Base-by-base conservation (phyloP, 1,284 basidiomycete species). In the Baeospora myosura region DNA sequence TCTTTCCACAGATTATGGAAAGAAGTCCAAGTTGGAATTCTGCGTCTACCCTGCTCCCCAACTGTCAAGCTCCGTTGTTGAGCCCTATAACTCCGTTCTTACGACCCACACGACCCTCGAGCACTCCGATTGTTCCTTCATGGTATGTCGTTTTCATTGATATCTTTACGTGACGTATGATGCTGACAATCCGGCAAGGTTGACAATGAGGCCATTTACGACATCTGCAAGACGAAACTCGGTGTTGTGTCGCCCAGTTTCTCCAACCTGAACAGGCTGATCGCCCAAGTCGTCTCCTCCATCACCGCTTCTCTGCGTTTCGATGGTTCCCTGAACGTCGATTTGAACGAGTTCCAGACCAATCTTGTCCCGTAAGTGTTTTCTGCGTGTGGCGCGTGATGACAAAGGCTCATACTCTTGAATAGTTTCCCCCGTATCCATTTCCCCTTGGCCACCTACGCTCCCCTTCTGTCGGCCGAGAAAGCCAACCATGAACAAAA, bases 1-100 rank as follows among this genome's bases (percentile, higher is more conserved):
- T 48, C 82, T 98, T 49, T 95, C 94, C 32, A 85, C 88, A 49
- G 95, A 98, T 70, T 98, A 98, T 58, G 96, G 96, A 65, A 98
- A 98, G 68, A 98, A 98, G 74, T 93, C 93, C 42, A 98, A 98
- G 76, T 78, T 98, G 53, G 95, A 98, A 68, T 98, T 99, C 72
- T 90, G 90, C 55, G 93, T 98, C 45, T 98, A 98, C 72, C 95
- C 95, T 35, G 88, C 93, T 12, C 90, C 92, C 40, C 88, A 89
- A 63, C 76, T 96, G 64, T 91, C 91, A 48, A 95, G 85, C 65
- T 97, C 94, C 26, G 89, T 98, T 49, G 96, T 99, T 44, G 96
- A 99, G 71, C 95, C 95, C 2, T 99, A 99, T 78, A 99, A 99
- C 79, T 92, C 93, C 24, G 90, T 99, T 45, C 74, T 98, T 49